phyloP scores from a whole-genome alignment of 1,284 basidiomycete genomes.

The Moesziomyces globuligerus region DNA sequence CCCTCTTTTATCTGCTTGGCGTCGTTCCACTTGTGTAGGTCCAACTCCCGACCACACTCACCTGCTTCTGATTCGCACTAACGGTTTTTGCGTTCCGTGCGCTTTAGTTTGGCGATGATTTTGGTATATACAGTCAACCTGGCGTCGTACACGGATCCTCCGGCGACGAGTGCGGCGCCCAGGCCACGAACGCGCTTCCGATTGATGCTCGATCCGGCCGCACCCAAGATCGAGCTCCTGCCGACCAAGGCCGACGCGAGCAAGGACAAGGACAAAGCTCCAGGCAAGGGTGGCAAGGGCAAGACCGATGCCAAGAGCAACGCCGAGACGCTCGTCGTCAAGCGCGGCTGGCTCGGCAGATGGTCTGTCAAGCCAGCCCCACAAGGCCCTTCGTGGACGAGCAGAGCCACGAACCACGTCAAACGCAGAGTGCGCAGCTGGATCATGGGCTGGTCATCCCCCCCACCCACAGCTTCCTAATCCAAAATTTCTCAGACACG shows the following conservation, averaged over 20 bases:
- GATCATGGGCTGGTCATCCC: conserved; percentile 28
- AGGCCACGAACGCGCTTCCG: conserved; percentile 13
- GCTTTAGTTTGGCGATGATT: conserved; percentile 27
- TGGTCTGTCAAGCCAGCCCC: conserved; percentile 24
- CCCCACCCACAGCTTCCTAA: not conserved
- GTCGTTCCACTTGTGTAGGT: conserved; percentile 39
- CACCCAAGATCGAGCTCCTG: conserved; percentile 25
- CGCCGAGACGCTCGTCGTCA: conserved; percentile 22
- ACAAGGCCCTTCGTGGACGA: conserved; percentile 3
- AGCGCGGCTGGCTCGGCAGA: conserved; percentile 29
- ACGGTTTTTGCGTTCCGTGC: not conserved
- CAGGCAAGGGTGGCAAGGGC: conserved; percentile 5
- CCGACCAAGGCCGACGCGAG: conserved; percentile 5
- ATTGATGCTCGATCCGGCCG: conserved; percentile 17
- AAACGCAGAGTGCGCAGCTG: conserved; percentile 5
- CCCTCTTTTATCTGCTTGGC: conserved; percentile 31
- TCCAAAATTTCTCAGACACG: too few species aligned
- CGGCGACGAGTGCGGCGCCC: not conserved
- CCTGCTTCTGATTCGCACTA: not conserved
- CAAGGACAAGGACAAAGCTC: not conserved
- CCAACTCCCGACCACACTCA: not conserved
- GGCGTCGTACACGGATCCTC: conserved; percentile 22
- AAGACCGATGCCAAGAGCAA: conserved; percentile 10
- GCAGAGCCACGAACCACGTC: conserved; percentile 5
- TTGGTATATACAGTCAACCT: conserved; percentile 34